Percentiles rank a stretch among this genome's conserved stretches.
Conservation (phyloP, 2,329 filamentous ascomycete species). For the Calonectria pteridis region DNA sequence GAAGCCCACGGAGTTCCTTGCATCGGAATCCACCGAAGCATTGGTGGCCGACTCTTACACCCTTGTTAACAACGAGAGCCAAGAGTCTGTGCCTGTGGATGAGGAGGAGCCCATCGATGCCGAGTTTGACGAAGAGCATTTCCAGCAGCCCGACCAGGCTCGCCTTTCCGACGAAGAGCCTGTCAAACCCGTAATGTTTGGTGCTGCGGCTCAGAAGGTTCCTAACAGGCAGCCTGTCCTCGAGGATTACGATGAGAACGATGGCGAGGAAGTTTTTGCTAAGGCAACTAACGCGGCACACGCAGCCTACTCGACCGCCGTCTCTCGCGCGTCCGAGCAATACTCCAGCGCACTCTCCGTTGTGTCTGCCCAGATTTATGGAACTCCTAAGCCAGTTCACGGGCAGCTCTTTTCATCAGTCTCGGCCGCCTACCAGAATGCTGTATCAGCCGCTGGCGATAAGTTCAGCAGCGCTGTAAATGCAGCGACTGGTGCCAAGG, state of each 20-base stretch:
- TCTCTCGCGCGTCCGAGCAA: slow-evolving; percentile 75
- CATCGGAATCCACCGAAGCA: slow-evolving; percentile 43
- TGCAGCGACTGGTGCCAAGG: slow-evolving; percentile 64
- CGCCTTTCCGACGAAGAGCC: slow-evolving; percentile 45
- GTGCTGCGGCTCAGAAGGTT: slow-evolving; percentile 64
- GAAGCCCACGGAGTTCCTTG: slow-evolving; percentile 39
- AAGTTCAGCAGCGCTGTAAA: slow-evolving; percentile 68
- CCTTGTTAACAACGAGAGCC: slow-evolving; percentile 44
- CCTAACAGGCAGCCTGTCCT: slow-evolving; percentile 62
- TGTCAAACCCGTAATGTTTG: slow-evolving; percentile 63
- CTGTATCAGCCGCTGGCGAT: slow-evolving; percentile 71
- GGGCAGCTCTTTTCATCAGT: slow-evolving; percentile 78
- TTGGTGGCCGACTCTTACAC: slow-evolving; percentile 40
- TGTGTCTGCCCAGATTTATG: slow-evolving; percentile 75
- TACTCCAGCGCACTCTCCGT: slow-evolving; percentile 77
- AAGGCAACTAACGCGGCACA: slow-evolving; percentile 60
- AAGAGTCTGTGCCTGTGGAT: slow-evolving; percentile 41
- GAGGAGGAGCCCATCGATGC: slow-evolving; percentile 44
- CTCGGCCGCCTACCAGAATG: slow-evolving; percentile 75
- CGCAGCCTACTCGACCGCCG: slow-evolving; percentile 73
- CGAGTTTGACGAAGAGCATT: slow-evolving; percentile 43
- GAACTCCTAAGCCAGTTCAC: slow-evolving; percentile 77
- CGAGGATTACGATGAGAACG: slow-evolving; percentile 57
- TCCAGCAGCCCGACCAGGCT: slow-evolving; percentile 39
- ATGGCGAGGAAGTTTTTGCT: slow-evolving; percentile 46